Evolutionary conservation across 306 rosid genomes (phyloP), one percentile per base, ranked within the genome.

Genomic region (Vigna angularis): DNA sequence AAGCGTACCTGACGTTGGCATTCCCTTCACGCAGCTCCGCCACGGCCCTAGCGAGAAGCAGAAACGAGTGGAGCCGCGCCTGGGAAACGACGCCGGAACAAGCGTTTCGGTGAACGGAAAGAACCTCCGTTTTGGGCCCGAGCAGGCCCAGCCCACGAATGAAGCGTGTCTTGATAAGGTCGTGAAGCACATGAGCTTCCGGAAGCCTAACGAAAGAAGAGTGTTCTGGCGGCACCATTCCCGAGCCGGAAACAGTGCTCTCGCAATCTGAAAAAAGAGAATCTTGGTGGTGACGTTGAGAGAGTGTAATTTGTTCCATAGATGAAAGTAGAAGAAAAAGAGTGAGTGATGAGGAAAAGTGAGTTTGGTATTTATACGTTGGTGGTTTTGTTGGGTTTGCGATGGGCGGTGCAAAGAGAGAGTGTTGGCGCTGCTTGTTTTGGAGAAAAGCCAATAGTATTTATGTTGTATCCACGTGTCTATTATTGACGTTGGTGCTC

Each of bases 1-100:
- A 96, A 67, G 91, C 97, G 38, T 91, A 91, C 66, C 79, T 89
- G 2, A 91, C 84, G 34, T 90, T 90, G 16, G 98, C 90, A 72
- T 86, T 47, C 0, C 97, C 98, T 3, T 75, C 81, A 13, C 86
- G 85, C 7, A 81, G 84, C n/a, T 62, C 85, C n/a, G 70, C 88
- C 16, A 81, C 69, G 3, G 99, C 98, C 63, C 51, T 79, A 14
- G 69, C 40, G 45, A 86, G 84, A 58, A 91, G 24, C 76, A 73
- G 91, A 81, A 96, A 96, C 17, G 90, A 72, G 16, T 81, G 89
- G 61, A 87, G 79, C 16, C 87, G 79, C 1, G 99, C 98, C 9
- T 86, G 88, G 0, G 83, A 86, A 61, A 79, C 76, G 9, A 70
- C 75, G n/a, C 82, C 44, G 0, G 87, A 82, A 47, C 63, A 86